phyloP scores from a whole-genome alignment of 805 yeast species.

The Candida yuanshanica region DNA sequence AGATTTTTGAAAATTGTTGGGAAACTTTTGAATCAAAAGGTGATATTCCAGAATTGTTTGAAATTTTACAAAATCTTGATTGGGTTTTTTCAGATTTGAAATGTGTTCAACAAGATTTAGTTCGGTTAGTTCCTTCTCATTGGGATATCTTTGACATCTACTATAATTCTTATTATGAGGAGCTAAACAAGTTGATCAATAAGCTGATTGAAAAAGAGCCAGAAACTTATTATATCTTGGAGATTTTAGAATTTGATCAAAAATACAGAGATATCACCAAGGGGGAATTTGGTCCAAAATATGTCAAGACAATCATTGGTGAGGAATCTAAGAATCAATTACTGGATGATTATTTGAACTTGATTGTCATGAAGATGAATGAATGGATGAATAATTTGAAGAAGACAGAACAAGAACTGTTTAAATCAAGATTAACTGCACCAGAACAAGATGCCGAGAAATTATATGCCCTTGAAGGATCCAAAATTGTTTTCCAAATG shows the following conservation, averaged over 20 bases:
- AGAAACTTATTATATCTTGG: constrained; percentile 68
- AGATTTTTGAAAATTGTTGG: constrained; percentile 62
- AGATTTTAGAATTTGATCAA: constrained; percentile 72
- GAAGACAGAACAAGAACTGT: constrained; percentile 59
- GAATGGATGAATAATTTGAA: constrained; percentile 80
- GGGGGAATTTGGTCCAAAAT: constrained; percentile 41
- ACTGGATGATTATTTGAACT: constrained; percentile 69
- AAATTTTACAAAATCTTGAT: constrained; percentile 62
- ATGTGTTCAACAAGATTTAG: constrained; percentile 55
- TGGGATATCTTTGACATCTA: constrained; percentile 70
- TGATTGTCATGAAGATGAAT: constrained; percentile 65
- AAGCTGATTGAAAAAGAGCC: constrained; percentile 66
- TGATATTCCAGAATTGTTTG: constrained; percentile 33
- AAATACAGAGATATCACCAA: constrained; percentile 53
- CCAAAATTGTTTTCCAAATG: constrained; percentile 73
- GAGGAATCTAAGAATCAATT: constrained; percentile 68
- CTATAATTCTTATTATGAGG: constrained; percentile 60
- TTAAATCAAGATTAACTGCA: constrained; percentile 58
- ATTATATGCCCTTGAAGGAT: constrained; percentile 64
- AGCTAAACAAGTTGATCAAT: constrained; percentile 58
- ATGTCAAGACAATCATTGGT: constrained; percentile 52
- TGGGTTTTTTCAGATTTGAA: constrained; percentile 82
- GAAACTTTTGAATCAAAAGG: constrained; percentile 43
- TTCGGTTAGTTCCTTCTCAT: constrained; percentile 55
- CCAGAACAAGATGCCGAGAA: constrained; percentile 71